These are phyloP conservation scores for Geotrichum carabidarum DNA, from an alignment of 1,139 yeast species.

Conservation along the genomic window DNA sequence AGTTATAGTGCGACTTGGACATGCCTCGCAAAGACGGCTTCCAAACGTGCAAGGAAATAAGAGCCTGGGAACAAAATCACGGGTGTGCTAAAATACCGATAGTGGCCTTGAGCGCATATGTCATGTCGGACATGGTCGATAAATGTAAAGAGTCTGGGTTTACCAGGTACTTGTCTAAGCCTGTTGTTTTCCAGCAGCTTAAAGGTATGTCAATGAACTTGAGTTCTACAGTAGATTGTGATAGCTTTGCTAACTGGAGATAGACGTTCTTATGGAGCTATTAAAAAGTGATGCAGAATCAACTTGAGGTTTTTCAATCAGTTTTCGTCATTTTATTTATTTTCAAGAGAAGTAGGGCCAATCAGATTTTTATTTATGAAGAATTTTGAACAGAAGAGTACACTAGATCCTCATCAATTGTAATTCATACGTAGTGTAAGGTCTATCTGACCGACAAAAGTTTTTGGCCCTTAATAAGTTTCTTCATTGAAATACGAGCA, in stretches of 20 bases:
- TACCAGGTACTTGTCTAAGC: conserved; percentile 75
- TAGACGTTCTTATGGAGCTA: conserved; percentile 5
- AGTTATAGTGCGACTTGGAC: conserved; percentile 64
- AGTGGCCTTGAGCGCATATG: conserved; percentile 77
- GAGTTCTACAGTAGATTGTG: not conserved
- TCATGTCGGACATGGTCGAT: conserved; percentile 77
- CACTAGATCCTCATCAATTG: too few species aligned
- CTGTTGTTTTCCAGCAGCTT: conserved; percentile 39
- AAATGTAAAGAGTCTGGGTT: conserved; percentile 68
- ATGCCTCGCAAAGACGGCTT: conserved; percentile 86
- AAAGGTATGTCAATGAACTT: conserved; percentile 22
- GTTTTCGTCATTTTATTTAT: not conserved
- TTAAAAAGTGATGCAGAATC: not conserved
- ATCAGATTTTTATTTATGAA: not conserved
- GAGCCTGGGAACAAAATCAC: conserved; percentile 65
- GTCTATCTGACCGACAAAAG: too few species aligned
- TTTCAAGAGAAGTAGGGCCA: not conserved
- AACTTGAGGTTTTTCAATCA: not conserved
- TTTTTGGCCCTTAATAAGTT: too few species aligned
- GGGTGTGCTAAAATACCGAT: conserved; percentile 58
- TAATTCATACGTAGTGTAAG: too few species aligned
- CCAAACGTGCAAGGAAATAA: conserved; percentile 69
- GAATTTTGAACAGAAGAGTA: too few species aligned
- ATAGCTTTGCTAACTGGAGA: not conserved
- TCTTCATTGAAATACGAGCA: too few species aligned